Conservation (phyloP, 192 early-diverging fungal genomes). For the Globomyces pollinis-pini region DNA sequence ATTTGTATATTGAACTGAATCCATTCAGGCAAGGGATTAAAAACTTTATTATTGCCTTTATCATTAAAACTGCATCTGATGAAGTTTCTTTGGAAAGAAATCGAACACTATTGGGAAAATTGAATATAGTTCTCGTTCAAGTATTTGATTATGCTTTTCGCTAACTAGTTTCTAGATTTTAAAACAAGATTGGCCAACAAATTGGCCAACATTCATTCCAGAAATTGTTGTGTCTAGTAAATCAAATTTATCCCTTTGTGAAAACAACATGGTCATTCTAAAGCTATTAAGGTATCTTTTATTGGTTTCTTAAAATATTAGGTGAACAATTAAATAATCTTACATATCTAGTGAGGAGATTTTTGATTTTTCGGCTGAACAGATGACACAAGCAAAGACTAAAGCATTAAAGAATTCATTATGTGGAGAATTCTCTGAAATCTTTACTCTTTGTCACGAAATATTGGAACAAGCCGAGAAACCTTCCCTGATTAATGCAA, state of each 20-base stretch:
- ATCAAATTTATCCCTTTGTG: conserved; percentile 85
- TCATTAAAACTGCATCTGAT: conserved; percentile 85
- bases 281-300: conserved; percentile 81
- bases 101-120: conserved; percentile 76
- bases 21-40: conserved; percentile 86
- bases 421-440: conserved; percentile 91
- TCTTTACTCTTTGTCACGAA: conserved; percentile 90
- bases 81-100: conserved; percentile 70
- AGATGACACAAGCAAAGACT: conserved; percentile 94
- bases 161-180: conserved; percentile 87
- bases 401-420: conserved; percentile 91
- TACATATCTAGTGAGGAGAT: conserved; percentile 79
- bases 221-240: conserved; percentile 95
- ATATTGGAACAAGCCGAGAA: conserved; percentile 88
- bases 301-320: too few relatives aligned
- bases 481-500: conserved; percentile 81
- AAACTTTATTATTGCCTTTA: conserved; percentile 87
- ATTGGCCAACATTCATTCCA: conserved; percentile 97
- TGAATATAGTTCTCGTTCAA: conserved; percentile 97
- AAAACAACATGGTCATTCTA: conserved; percentile 99
- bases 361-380: conserved; percentile 97
- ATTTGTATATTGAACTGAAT: too few relatives aligned
- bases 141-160: conserved; percentile 33
- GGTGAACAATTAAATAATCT: too few relatives aligned
- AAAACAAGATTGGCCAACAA: conserved; percentile 99